Evolutionary conservation across 305 asterid species (phyloP), one percentile per base, ranked within the genome.

Genomic region (Solanum hybrid): DNA sequence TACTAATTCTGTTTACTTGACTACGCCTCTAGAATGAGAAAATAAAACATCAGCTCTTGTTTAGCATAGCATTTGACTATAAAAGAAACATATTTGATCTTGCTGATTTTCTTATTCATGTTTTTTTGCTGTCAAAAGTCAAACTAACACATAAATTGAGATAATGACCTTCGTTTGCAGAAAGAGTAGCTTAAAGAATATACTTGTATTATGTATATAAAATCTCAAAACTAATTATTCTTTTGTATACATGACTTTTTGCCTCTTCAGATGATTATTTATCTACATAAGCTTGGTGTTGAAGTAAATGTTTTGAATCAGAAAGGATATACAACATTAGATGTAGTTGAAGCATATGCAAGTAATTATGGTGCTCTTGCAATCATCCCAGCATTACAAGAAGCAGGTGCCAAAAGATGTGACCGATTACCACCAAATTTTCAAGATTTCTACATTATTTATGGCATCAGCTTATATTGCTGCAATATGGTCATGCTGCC

Each of bases 321-420:
- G 7, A 92, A 90, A 90, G 95, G 94, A 38, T 90, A 76, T 85
- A 94, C 94, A 27, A 93, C 94, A 83, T 91, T 94, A 7, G 96
- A 94, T 90, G 93, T 92, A 81, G 88, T 93, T 7, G 96, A 93
- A 87, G 70, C 92, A 2, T 93, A 92, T 90, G 91, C 91, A 37
- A 94, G 95, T 81, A 91, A 89, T 89, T 94, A 93, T 1, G 94
- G 94, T 87, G 88, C 89, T 33, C 91, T 94, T 3, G 92, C 93
- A 27, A 93, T 93, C n/a, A 79, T 90, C 36, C 93, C 93, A 36
- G 92, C 96, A 82, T 77, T 94, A 70, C 26, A 33, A 37, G 92
- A 89, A 77, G 93, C 93, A 1, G 94, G 94, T 37, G 95, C 91
- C 1, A 93, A 92, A 90, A 90, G 93, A 79, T 90, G 94, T 39